Base-by-base conservation (phyloP, 495 filamentous ascomycete genomes). In the Durotheca rogersii region DNA sequence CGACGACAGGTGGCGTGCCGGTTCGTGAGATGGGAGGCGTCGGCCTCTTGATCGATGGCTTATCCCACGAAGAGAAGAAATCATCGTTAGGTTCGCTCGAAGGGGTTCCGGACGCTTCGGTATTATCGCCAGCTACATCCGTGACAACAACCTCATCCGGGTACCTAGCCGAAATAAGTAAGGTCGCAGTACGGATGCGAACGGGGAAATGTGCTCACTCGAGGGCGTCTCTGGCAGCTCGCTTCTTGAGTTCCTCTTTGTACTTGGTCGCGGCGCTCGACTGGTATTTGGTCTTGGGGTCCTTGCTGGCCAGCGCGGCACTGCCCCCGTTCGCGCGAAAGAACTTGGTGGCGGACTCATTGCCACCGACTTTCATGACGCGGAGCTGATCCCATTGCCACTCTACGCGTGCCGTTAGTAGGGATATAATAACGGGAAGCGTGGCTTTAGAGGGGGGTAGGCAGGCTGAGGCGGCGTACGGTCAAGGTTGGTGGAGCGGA, bases 311-410 rank as follows among this genome's bases (percentile, higher is more conserved):
- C 53, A 98, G 78, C 30, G 90, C 91, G 38, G 91, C 92, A 23
- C 89, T 89, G 29, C 92, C 94, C 46, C 94, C 92, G 66, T 98
- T 89, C 46, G 86, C 83, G 70, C 96, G 90, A 75, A 96, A 97
- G 72, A 88, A 98, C 69, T 95, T 96, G 41, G 90, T 97, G 17
- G 93, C 94, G 21, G 90, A 95, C 70, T 97, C 93, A 66, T 98
- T 98, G 47, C 93, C 93, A 57, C 93, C 93, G 12, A 96, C 89
- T 72, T 97, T 97, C 93, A 98, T 98, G n/a, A 87, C 70, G 31
- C 93, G 87, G 23, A 98, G 81, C 65, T 97, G 91, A 63, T 96
- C 91, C 92, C 93, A 97, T 86, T 95, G 89, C 94, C 94, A 98
- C 75, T 94, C 93, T 98, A 62, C 1, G 20, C 39, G 41, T n/a